A percentile compares a stretch with the other conserved stretches of the same genome.
phyloP scores from a whole-genome alignment of 768 basidiomycete genomes.

The Dioszegia crocea region DNA sequence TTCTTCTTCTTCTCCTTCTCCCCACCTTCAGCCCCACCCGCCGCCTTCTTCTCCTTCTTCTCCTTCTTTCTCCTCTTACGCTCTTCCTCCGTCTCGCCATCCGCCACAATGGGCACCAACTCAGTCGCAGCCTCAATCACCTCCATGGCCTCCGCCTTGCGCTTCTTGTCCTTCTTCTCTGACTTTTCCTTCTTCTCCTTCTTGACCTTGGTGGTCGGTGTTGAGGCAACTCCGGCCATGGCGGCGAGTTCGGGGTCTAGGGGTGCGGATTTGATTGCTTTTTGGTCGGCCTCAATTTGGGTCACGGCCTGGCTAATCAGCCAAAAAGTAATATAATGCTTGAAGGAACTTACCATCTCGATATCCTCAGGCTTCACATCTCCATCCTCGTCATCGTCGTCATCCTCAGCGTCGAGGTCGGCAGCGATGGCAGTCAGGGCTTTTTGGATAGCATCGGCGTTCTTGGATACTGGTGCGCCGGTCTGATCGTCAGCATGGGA shows the following conservation, averaged over 20 bases:
- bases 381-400: constrained; percentile 61
- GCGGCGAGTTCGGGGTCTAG: constrained; percentile 46
- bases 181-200: constrained; percentile 38
- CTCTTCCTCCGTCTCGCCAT: constrained; percentile 18
- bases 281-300: constrained; percentile 39
- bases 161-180: constrained; percentile 44
- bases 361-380: constrained; percentile 57
- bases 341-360: constrained; percentile 26
- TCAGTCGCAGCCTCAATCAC: constrained; percentile 10
- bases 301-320: constrained; percentile 34
- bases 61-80: constrained; percentile 33
- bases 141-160: constrained; percentile 39
- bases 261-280: constrained; percentile 12
- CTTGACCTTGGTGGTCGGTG: constrained; percentile 18
- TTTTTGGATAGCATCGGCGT: constrained; percentile 79
- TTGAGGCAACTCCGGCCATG: constrained; percentile 26
- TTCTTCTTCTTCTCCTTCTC: constrained; percentile 41
- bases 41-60: constrained; percentile 29
- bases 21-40: constrained; percentile 13
- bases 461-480: constrained; percentile 82
- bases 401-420: constrained; percentile 38
- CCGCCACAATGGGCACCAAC: neutral
- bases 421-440: constrained; percentile 67
- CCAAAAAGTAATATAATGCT: neutral
- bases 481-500: constrained; percentile 49